Conservation (phyloP, 495 filamentous ascomycete genomes). For the Neurospora sp. region DNA sequence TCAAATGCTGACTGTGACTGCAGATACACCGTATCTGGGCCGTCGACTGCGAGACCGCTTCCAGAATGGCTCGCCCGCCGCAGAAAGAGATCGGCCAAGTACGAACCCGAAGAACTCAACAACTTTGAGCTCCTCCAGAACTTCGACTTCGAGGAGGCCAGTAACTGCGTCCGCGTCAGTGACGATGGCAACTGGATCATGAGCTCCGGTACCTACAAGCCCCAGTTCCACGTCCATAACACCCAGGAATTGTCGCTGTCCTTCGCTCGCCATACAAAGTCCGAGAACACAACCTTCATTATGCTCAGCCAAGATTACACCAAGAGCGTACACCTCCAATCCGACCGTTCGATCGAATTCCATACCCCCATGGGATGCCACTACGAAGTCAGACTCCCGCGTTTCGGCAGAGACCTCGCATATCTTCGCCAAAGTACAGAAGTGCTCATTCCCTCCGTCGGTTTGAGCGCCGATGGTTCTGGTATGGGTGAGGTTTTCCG, state of each 20-base stretch:
- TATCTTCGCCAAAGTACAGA: slow-evolving; percentile 83
- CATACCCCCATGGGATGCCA: slow-evolving; percentile 86
- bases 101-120: slow-evolving; percentile 85
- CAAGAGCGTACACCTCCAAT: slow-evolving; percentile 89
- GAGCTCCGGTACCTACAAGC: slow-evolving; percentile 91
- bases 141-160: slow-evolving; percentile 98
- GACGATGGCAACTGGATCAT: slow-evolving; percentile 98
- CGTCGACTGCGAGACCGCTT: slow-evolving; percentile 77
- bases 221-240: slow-evolving; percentile 93
- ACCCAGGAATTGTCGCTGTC: slow-evolving; percentile 87
- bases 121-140: slow-evolving; percentile 93
- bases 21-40: slow-evolving; percentile 78
- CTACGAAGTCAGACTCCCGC: slow-evolving; percentile 74
- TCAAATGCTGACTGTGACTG: background rate
- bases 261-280: slow-evolving; percentile 83
- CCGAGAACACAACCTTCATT: slow-evolving; percentile 87
- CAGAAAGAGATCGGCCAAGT: slow-evolving; percentile 85
- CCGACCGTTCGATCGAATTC: slow-evolving; percentile 84
- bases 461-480: slow-evolving; percentile 62
- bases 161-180: slow-evolving; percentile 77
- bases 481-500: slow-evolving; percentile 83
- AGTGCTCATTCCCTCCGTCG: slow-evolving; percentile 77
- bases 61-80: slow-evolving; percentile 92
- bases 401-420: slow-evolving; percentile 83
- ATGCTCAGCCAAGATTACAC: slow-evolving; percentile 90